phyloP scores from a whole-genome alignment of 495 filamentous ascomycete genomes.

The Penicillium ochrochloron region DNA sequence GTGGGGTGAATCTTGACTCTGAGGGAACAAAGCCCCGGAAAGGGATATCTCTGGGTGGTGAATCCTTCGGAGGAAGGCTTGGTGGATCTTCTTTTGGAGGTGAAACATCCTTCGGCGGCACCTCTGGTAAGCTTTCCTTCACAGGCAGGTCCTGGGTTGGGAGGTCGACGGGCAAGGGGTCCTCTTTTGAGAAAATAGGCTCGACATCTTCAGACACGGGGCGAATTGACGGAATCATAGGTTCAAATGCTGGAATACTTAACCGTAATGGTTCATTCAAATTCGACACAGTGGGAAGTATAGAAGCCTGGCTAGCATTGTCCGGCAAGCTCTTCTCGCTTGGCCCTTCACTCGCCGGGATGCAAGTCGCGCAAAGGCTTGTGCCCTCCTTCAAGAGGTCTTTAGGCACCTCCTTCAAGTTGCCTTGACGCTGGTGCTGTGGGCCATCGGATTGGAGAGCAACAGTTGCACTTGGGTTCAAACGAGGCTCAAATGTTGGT shows the following conservation, averaged over 20 bases:
- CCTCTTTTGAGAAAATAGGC: constrained; percentile 12
- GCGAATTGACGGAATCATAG: constrained; percentile 20
- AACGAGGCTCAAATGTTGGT: constrained; percentile 3
- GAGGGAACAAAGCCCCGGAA: constrained; percentile 6
- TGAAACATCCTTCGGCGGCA: constrained; percentile 5
- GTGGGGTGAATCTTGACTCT: background rate
- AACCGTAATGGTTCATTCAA: background rate
- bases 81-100: background rate
- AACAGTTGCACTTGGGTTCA: background rate
- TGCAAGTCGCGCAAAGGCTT: background rate
- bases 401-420: too few relatives aligned
- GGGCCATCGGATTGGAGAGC: background rate
- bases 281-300: background rate
- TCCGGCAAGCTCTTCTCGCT: constrained; percentile 15
- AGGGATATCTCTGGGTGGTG: background rate
- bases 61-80: constrained; percentile 6
- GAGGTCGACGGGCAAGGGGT: background rate
- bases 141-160: background rate
- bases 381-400: background rate
- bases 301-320: constrained; percentile 10
- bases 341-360: background rate
- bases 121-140: background rate
- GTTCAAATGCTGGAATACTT: constrained; percentile 5
- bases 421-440: too few relatives aligned
- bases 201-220: constrained; percentile 21